A percentile compares a stretch with the other conserved stretches of the same genome.
These are phyloP conservation scores for Pythium vanterpoolii DNA, from an alignment of 352 stramenopile species.

Conservation along the genomic window DNA sequence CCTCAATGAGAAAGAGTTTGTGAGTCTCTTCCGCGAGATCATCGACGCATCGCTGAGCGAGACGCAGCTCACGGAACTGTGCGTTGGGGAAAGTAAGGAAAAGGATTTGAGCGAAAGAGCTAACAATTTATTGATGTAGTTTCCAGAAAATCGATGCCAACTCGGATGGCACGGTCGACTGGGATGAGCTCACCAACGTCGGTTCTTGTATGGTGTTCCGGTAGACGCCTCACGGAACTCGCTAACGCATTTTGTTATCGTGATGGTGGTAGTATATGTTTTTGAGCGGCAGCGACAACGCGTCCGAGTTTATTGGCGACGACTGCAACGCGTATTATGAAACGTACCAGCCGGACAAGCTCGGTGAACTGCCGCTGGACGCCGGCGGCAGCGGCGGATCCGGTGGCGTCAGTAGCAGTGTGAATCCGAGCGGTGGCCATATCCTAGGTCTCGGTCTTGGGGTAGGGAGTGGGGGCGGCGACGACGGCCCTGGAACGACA, in stretches of 20 bases:
- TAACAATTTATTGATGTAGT: conserved; percentile 22
- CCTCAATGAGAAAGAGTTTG: conserved; percentile 83
- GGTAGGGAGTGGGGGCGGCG: background rate
- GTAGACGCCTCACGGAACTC: too few relatives aligned
- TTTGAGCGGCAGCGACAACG: conserved; percentile 65
- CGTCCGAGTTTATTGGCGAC: conserved; percentile 57
- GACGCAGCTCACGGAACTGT: conserved; percentile 79
- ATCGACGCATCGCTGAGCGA: conserved; percentile 74
- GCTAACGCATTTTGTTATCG: background rate
- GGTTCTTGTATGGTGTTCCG: background rate
- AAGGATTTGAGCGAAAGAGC: background rate
- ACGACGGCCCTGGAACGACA: conserved; percentile 13
- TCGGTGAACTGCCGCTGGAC: conserved; percentile 29
- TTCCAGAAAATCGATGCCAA: conserved; percentile 90
- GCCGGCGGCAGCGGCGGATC: background rate
- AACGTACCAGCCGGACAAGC: conserved; percentile 55
- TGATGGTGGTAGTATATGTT: conserved; percentile 75
- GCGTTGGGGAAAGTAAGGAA: conserved; percentile 18
- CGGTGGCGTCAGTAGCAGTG: background rate
- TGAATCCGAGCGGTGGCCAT: background rate
- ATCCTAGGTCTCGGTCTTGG: background rate
- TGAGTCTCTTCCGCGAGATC: conserved; percentile 80
- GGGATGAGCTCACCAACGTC: conserved; percentile 88
- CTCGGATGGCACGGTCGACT: conserved; percentile 83
- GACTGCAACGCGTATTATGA: conserved; percentile 64